Percentiles rank a stretch among this genome's conserved stretches.
Conservation (phyloP, 2,329 filamentous ascomycete genomes). For the Xylaria hypoxylon region DNA sequence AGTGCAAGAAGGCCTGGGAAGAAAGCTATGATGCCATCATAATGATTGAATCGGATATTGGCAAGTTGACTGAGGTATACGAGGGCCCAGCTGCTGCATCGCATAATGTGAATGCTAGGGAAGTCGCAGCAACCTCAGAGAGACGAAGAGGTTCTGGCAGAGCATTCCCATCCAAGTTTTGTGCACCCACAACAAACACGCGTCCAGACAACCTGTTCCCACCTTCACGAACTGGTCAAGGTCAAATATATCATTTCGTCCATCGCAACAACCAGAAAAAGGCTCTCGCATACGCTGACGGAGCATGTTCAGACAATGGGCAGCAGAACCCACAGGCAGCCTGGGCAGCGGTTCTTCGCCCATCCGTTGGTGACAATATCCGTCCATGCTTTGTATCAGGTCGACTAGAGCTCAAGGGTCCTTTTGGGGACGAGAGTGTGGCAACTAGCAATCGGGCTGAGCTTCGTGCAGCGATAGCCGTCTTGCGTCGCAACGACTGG, state of each 20-base stretch:
- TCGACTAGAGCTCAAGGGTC: slow-evolving; percentile 35
- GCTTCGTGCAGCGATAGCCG: slow-evolving; percentile 63
- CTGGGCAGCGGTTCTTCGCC: slow-evolving; percentile 33
- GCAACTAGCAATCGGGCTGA: slow-evolving; percentile 59
- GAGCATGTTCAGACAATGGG: slow-evolving; percentile 36
- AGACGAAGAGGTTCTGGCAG: slow-evolving; percentile 34
- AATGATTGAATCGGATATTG: slow-evolving; percentile 31
- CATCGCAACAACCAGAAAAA: slow-evolving; percentile 28
- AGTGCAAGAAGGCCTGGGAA: slow-evolving; percentile 36
- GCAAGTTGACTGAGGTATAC: slow-evolving; percentile 24
- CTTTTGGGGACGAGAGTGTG: slow-evolving; percentile 35
- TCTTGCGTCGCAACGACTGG: slow-evolving; percentile 59
- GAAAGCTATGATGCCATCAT: slow-evolving; percentile 31
- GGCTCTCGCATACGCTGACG: slow-evolving; percentile 36
- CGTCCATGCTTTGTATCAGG: slow-evolving; percentile 30
- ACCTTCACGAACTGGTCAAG: slow-evolving; percentile 22
- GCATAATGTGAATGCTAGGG: slow-evolving; percentile 12
- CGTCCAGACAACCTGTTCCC: slow-evolving; percentile 29
- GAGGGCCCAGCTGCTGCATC: slow-evolving; percentile 19
- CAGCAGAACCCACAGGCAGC: slow-evolving; percentile 33
- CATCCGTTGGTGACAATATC: slow-evolving; percentile 20
- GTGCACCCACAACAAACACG: slow-evolving; percentile 17
- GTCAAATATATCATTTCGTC: slow-evolving; percentile 28
- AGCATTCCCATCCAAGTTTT: slow-evolving; percentile 35
- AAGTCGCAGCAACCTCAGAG: slow-evolving; percentile 15